Evolutionary conservation across 2,329 filamentous ascomycete genomes (phyloP), one percentile per base, ranked within the genome.

Genomic region (Aureobasidium sp.): DNA sequence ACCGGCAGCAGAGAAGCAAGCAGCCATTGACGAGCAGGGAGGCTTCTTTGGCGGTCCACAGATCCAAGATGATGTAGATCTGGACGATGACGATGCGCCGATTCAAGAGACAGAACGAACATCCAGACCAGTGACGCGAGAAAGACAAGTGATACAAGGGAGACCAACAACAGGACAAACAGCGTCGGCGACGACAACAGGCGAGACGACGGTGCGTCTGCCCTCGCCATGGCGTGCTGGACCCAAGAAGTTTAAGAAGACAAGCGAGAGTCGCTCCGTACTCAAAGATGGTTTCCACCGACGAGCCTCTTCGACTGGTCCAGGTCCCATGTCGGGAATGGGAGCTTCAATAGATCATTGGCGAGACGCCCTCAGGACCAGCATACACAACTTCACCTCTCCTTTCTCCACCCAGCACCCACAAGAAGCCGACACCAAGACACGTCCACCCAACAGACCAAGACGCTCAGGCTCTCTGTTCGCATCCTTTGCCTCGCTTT

Each of bases 1-100:
- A 5, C 82, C 83, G 1, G 81, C 80, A 10, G 79, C 79, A 25
- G 83, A 85, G 68, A 86, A 85, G 69, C 79, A 76, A n/a, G 79
- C 81, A 2, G 79, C 78, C 2, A 72, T 86, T 66, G 80, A 82
- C 63, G 73, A 76, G 36, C 65, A 68, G 16, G 78, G 77, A 3
- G 76, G 71, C 16, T 79, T 82, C 65, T 83, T 84, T 63, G 74
- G 75, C 3, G 62, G 69, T 63, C 49, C 59, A 4, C 49, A 54
- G 41, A 55, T 61, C n/a, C 59, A 53, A 45, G 59, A 54, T 32
- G 58, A 62, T n/a, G 61, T 14, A 27, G 61, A 61, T 6, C 48
- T 64, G 11, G 61, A 62, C n/a, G 51, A 63, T 5, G 61, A 60
- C 14, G 53, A 27, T n/a, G 61, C 63, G 57, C 65, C 42, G 54